phyloP scores from a whole-genome alignment of 768 basidiomycete genomes.

The Lentinula sp. region DNA sequence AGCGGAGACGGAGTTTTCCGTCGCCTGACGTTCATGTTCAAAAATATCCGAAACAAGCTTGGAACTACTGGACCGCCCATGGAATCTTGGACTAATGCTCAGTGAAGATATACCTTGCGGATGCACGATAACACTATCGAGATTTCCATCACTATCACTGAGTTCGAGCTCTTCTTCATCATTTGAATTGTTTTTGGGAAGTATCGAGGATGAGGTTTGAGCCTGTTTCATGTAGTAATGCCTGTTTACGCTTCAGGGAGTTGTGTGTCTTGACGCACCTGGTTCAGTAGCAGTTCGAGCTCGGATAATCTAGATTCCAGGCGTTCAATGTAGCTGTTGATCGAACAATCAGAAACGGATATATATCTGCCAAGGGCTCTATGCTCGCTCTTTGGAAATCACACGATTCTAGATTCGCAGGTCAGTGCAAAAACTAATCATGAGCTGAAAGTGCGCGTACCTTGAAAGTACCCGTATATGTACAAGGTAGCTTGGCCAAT shows the following conservation, averaged over 20 bases:
- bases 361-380: neutral
- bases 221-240: neutral
- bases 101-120: neutral
- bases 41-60: constrained; percentile 1
- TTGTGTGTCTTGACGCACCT: neutral
- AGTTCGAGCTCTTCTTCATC: constrained; percentile 2
- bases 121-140: neutral
- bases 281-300: neutral
- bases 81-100: neutral
- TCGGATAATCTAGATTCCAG: neutral
- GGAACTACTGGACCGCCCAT: constrained; percentile 1
- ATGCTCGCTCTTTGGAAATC: constrained; percentile 1
- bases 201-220: neutral
- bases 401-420: neutral
- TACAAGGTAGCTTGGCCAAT: neutral
- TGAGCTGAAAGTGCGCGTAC: neutral
- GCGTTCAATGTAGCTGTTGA: constrained; percentile 1
- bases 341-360: neutral
- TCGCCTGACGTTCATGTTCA: neutral
- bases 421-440: neutral
- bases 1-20: neutral
- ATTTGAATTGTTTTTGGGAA: neutral
- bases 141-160: neutral
- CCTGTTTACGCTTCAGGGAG: neutral
- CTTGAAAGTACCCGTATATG: neutral